Base-by-base conservation (phyloP, 2,329 filamentous ascomycete species). In the Arthrocladium fulminans region DNA sequence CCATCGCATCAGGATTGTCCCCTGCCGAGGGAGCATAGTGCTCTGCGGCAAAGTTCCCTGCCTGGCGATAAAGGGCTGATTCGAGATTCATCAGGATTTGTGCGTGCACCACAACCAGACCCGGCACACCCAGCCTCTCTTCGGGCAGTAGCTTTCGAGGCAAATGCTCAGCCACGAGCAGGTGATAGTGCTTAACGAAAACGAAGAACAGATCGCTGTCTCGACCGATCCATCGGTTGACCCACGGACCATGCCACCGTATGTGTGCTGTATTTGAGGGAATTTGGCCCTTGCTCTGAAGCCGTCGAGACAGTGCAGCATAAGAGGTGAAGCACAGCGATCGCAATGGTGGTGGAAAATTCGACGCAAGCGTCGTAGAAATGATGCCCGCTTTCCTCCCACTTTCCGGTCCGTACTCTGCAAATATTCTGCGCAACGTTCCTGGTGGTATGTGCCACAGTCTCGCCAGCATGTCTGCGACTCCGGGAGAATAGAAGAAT, bases 141-240 rank as follows among this genome's bases (percentile, higher is more conserved):
- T 67, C 65, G 47, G 73, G 70, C 41, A 74, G 72, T 6, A 75
- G 67, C 25, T 73, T 71, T 5, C 60, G 58, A 0, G 83, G 81
- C 57, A 85, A 72, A 56, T 85, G 84, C 51, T 92, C 86, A 34
- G 86, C 80, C 3, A 83, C 75, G 2, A 96, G 72, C 17, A 90
- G 76, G 63, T 90, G 85, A 59, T 85, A 94, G 62, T 92, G 83
- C 66, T 94, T 95, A 68, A 82, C 80, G 60, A 96, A 96, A 38
- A 94, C 84, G 67, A 90, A 95, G 62, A 95, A 87, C 27, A 96
- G 72, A 60, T 95, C 89, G 3, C 85, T 94, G 58, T 95, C 88
- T 2, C 81, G 80, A 12, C 89, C 89, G 52, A 80, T 83, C 89
- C 89, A 96, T 52, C 88, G 80, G 32, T 84, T 79, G 6, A 86